Base-by-base conservation (phyloP, 495 filamentous ascomycete genomes). In the Cenococcum geophilum region DNA sequence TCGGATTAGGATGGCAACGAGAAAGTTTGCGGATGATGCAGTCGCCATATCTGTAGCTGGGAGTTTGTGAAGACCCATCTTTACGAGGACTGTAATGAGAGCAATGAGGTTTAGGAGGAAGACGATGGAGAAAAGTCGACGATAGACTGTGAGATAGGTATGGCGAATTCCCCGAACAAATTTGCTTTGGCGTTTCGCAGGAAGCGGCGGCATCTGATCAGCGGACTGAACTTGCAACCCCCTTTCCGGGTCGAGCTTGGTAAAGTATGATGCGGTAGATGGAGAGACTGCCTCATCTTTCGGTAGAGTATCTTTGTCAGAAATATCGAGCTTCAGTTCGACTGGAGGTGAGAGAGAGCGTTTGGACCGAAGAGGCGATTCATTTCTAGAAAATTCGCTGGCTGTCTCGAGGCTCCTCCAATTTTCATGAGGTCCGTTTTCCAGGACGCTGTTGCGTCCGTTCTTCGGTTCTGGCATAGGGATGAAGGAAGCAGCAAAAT, bases 21-120 rank as follows among this genome's bases (percentile, higher is more conserved):
- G 36, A 45, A 69, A 49, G 49, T 71, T 69, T 9, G 58, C 34
- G 11, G 63, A 62, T 34, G 60, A 62, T 21, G 45, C 55, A 10
- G 66, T 71, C 25, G 60, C 48, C 37, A 68, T 43, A 16, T 21
- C 6, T 59, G 21, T 11, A 51, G 36, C 1, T 54, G 36, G 48
- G 58, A 22, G 14, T 8, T 27, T 6, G 12, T 20, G 34, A 16
- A 25, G 14, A 11, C 27, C 22, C 1, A 20, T 1, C 35, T 22
- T 55, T n/a, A 21, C 16, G 20, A 49, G 20, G 59, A 49, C 35
- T 49, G 5, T 4, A 58, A 11, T 8, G 55, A 9, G 10, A 64
- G 34, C 61, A 16, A 62, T 37, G 18, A 59, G 5, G 43, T 64
- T 68, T 35, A 43, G 16, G 47, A 67, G n/a, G 37, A 70, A 58